These are phyloP conservation scores for Pichia thaimueangensis DNA, from an alignment of 805 yeast species.

Conservation along the genomic window DNA sequence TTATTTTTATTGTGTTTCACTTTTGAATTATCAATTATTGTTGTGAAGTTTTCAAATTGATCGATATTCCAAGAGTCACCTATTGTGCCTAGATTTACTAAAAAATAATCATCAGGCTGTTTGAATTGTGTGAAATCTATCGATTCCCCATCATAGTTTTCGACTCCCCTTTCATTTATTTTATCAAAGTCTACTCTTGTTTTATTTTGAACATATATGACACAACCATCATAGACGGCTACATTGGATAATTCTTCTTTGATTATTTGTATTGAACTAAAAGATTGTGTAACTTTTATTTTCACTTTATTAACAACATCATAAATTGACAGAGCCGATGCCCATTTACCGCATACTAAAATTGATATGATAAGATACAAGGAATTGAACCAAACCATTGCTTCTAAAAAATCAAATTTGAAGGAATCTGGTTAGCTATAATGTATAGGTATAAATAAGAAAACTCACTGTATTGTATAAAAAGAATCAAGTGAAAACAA, in stretches of 20 bases:
- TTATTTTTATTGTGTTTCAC: slow-evolving; percentile 41
- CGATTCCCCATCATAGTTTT: neutral
- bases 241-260: neutral
- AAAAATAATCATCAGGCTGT: neutral
- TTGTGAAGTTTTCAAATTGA: slow-evolving; percentile 60
- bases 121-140: neutral
- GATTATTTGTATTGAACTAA: neutral
- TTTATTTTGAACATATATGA: neutral
- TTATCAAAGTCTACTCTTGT: neutral
- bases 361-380: too few relatives aligned
- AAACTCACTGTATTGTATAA: too few relatives aligned
- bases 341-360: too few relatives aligned
- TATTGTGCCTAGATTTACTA: neutral
- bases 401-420: too few relatives aligned
- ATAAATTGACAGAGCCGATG: too few relatives aligned
- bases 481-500: too few relatives aligned
- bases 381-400: too few relatives aligned
- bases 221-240: neutral
- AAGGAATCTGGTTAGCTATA: too few relatives aligned
- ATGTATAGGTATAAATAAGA: too few relatives aligned
- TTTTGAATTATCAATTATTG: slow-evolving; percentile 61
- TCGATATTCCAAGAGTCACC: slow-evolving; percentile 23
- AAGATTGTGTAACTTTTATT: neutral
- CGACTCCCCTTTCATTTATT: neutral
- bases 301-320: neutral